Evolutionary conservation across 768 basidiomycete genomes (phyloP).

Genomic region (Lactarius trivialis): DNA sequence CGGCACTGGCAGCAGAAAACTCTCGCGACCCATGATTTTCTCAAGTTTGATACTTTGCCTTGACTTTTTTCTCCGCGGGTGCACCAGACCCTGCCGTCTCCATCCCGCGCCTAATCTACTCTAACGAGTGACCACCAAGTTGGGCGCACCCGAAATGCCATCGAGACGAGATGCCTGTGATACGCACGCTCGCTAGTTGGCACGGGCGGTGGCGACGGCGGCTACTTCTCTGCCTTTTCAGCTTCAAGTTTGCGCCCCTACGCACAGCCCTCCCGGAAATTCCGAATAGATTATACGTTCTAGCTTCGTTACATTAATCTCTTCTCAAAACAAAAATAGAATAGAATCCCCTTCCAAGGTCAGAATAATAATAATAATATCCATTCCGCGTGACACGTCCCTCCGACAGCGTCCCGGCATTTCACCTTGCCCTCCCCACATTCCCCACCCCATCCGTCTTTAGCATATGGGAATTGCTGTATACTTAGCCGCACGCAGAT

Average conservation of each 20-base stretch:
- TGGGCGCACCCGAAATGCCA: neutral
- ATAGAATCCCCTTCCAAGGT: neutral
- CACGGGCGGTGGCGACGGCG: neutral
- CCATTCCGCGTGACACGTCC: neutral
- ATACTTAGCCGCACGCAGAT: neutral
- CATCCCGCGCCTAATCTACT: neutral
- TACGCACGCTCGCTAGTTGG: neutral
- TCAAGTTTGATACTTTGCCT: neutral
- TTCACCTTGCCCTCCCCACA: conserved; percentile 1
- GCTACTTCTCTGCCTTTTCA: neutral
- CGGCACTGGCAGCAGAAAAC: neutral
- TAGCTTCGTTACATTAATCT: no score
- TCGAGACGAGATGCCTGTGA: neutral
- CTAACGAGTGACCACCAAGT: neutral
- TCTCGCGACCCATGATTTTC: neutral
- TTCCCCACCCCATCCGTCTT: neutral
- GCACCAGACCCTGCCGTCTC: neutral
- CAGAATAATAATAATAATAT: neutral
- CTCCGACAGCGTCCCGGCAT: conserved; percentile 10
- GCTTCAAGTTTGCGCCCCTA: neutral
- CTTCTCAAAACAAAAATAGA: neutral
- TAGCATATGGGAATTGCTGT: neutral
- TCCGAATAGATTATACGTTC: conserved; percentile 1
- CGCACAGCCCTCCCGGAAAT: conserved; percentile 9
- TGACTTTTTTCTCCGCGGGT: neutral